Evolutionary conservation across 208 protist genomes (phyloP).

Genomic region (Leishmania mexicana): DNA sequence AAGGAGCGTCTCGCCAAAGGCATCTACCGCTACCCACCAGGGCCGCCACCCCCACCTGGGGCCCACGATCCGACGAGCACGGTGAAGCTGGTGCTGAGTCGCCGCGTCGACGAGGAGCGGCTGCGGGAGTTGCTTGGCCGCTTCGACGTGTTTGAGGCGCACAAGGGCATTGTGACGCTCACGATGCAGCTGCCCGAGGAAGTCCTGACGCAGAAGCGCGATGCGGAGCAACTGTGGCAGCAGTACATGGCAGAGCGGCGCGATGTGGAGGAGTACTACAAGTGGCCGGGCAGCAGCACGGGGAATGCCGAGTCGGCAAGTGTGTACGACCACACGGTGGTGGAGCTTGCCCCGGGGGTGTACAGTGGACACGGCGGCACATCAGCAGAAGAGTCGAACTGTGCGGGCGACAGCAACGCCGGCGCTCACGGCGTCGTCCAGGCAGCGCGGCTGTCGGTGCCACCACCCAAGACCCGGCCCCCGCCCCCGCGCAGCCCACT

Average conservation of each 20-base stretch:
- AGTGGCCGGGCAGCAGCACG: conserved; percentile 44
- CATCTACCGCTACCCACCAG: conserved; percentile 84
- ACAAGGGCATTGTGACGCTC: conserved; percentile 84
- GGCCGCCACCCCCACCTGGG: conserved; percentile 77
- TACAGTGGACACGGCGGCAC: conserved; percentile 17
- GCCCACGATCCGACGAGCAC: conserved; percentile 54
- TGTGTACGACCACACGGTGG: conserved; percentile 69
- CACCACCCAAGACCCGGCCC: conserved; percentile 47
- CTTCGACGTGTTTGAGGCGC: conserved; percentile 79
- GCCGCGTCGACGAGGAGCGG: conserved; percentile 63
- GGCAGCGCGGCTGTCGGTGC: conserved; percentile 72
- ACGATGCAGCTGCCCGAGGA: conserved; percentile 63
- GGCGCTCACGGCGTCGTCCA: conserved; percentile 31
- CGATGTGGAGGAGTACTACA: conserved; percentile 80
- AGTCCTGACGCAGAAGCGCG: conserved; percentile 68
- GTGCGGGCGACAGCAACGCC: conserved; percentile 17
- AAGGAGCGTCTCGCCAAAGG: conserved; percentile 65
- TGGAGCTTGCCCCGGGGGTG: conserved; percentile 82
- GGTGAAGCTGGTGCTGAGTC: conserved; percentile 74
- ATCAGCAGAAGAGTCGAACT: neutral
- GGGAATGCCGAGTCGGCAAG: conserved; percentile 28
- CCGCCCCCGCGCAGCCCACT: conserved; percentile 62
- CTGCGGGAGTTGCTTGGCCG: conserved; percentile 80
- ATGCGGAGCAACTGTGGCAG: conserved; percentile 84
- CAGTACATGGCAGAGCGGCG: conserved; percentile 70